Conservation (phyloP, 2,329 filamentous ascomycete species). For the Clarireedia paspali region DNA sequence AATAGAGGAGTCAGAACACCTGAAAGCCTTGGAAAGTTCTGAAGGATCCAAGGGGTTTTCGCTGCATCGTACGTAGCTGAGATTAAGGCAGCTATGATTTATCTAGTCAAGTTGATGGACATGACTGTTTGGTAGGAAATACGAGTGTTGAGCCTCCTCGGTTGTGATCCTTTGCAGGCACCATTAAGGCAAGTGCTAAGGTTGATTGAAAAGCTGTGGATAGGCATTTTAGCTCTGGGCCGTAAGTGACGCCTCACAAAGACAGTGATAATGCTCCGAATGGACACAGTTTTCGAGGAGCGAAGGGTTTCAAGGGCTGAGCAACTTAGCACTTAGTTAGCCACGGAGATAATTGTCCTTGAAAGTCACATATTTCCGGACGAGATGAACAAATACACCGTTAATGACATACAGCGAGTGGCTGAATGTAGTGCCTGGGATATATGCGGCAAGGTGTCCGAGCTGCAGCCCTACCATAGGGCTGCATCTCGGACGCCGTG, state of each 20-base stretch:
- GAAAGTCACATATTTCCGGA: no score
- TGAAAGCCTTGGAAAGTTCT: background rate
- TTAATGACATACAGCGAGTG: background rate
- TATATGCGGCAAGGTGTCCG: background rate
- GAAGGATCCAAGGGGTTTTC: conserved; percentile 4
- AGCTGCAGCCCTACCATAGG: conserved; percentile 7
- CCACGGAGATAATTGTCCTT: no score
- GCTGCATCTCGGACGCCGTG: background rate
- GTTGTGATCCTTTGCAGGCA: background rate
- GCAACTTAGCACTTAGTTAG: no score
- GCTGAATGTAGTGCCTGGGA: background rate
- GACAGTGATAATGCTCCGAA: no score
- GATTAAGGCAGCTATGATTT: conserved; percentile 1
- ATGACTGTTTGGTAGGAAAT: background rate
- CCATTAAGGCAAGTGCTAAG: background rate
- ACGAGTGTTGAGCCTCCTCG: conserved; percentile 6
- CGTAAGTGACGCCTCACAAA: no score
- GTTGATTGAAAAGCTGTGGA: background rate
- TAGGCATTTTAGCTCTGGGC: no score
- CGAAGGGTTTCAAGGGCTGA: no score
- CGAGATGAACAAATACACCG: no score
- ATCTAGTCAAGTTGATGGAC: background rate
- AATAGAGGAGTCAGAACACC: conserved; percentile 22
- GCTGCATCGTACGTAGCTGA: conserved; percentile 7
- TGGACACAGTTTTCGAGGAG: no score